phyloP scores from a whole-genome alignment of 331 rosid species.

The Malus hybrid region DNA sequence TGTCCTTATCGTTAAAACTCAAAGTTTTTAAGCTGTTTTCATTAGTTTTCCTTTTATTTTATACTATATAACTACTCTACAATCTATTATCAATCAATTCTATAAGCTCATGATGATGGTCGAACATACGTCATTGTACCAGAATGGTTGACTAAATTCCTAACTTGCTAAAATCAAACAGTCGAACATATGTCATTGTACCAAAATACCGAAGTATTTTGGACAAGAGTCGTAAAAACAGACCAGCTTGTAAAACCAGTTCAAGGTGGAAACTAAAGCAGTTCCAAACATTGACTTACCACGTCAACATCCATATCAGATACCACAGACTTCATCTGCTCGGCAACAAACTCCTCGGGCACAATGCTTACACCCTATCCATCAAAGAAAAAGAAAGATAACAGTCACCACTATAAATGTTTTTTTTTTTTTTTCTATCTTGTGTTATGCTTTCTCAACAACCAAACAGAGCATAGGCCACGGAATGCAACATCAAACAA shows the following conservation, averaged over 20 bases:
- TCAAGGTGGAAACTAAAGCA: not conserved
- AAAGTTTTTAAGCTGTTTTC: no score
- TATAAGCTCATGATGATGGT: not conserved
- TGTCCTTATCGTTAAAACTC: no score
- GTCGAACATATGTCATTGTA: not conserved
- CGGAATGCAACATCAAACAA: conserved; percentile 1
- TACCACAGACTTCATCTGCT: conserved; percentile 73
- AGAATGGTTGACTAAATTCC: not conserved
- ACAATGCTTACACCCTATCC: conserved; percentile 54
- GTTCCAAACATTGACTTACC: conserved; percentile 38
- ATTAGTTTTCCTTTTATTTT: not conserved
- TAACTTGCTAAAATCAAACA: not conserved
- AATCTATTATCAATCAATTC: not conserved
- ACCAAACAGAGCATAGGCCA: not conserved
- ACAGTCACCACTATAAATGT: not conserved
- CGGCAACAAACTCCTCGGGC: conserved; percentile 59
- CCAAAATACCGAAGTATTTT: not conserved
- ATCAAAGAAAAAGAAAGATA: conserved; percentile 1
- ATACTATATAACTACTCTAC: not conserved
- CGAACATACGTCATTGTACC: not conserved
- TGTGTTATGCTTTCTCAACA: not conserved
- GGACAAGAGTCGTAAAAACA: not conserved
- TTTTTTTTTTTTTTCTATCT: not conserved
- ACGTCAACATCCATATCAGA: conserved; percentile 92
- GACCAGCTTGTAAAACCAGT: not conserved